Conservation (phyloP, 768 basidiomycete species). For the Tephrocybe sp. region DNA sequence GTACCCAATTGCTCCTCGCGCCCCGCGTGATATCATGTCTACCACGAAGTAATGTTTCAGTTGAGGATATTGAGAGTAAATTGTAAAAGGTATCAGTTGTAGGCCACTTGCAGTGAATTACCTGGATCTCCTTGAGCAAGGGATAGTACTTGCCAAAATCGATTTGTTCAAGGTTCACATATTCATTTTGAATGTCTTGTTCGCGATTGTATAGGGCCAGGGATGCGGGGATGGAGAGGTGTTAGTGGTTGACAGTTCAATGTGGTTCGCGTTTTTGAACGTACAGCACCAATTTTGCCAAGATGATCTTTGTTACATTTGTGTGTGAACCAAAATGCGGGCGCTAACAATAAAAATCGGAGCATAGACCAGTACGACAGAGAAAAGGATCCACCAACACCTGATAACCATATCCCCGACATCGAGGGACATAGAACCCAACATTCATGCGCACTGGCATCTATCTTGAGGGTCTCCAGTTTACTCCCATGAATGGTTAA, state of each 20-base stretch:
- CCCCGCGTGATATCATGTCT: too few relatives aligned
- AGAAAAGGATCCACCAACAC: not conserved
- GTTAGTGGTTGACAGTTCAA: too few relatives aligned
- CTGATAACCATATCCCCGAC: not conserved
- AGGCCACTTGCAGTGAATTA: not conserved
- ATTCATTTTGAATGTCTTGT: not conserved
- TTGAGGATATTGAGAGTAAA: too few relatives aligned
- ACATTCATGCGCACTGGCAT: not conserved
- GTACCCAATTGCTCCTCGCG: too few relatives aligned
- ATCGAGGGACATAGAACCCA: slow-evolving; percentile 9
- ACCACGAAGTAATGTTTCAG: too few relatives aligned
- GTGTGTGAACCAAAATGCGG: slow-evolving; percentile 1
- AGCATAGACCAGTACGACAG: not conserved
- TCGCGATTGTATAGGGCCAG: too few relatives aligned
- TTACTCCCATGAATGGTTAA: slow-evolving; percentile 1
- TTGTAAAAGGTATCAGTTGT: too few relatives aligned
- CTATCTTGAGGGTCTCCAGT: not conserved
- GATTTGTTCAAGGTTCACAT: not conserved
- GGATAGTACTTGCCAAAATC: not conserved
- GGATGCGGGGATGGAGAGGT: too few relatives aligned
- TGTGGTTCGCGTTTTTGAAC: too few relatives aligned
- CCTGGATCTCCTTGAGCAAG: not conserved
- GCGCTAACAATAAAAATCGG: not conserved
- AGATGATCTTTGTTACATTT: not conserved
- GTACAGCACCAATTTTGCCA: not conserved